Evolutionary conservation across 257 asterid species (phyloP), one percentile per base, ranked within the genome.

Genomic region (Solanum bulbocastanum): DNA sequence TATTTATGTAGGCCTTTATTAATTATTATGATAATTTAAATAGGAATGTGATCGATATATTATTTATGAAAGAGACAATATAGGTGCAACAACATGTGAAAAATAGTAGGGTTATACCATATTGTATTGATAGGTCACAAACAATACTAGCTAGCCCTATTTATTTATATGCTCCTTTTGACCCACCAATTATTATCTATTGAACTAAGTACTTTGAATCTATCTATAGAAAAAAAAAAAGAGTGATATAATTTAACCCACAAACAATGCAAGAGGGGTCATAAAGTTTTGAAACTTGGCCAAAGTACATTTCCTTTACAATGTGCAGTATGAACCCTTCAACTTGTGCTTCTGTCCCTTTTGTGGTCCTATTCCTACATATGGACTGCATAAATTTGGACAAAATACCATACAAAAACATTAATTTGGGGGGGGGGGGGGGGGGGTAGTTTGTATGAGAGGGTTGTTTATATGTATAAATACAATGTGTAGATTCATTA

Each of bases 301-400:
- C 69, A 49, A 81, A 49, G 44, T 49, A 81, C 85, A 49, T 30
- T 49, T 25, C 85, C 69, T 81, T 81, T 81, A 81, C 40, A 81
- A 62, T 81, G 62, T 30, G 44, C 42, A 81, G 37, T 33, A 46
- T 71, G 46, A 23, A 72, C 72, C 73, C 73, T 32, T 86, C 40
- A 74, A 86, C 74, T 52, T 52, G 83, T 74, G 88, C 69, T 62
- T 27, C 85, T 49, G 69, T 82, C 85, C 42, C 69, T 82, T 25
- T 78, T 36, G 88, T 86, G 88, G 85, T 86, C 88, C 88, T 46
- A 32, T 52, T 23, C 58, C 15, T 74, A 65, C 85, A 74, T 56
- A 73, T 65, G 83, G 60, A 30, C 69, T 4, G 7, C 39, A 81
- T 81, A 81, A 18, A 18, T 46, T 49, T 81, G 42, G 37, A 81